Conservation (phyloP, 805 yeast genomes). For the Cyberlindnera petersonii region DNA sequence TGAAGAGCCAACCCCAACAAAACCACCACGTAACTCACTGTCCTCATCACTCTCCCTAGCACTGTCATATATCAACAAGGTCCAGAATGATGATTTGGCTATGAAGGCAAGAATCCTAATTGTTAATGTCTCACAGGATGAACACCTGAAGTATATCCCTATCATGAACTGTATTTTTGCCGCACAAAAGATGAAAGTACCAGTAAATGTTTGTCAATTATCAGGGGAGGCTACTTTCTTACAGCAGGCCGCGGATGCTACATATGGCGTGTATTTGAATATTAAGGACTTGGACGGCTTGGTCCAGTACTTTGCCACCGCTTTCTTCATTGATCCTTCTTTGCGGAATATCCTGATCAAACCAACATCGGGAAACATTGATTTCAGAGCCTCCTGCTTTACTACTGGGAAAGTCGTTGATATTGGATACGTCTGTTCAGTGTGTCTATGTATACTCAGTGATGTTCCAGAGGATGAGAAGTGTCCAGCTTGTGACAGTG, state of each 20-base stretch:
- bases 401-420: conserved; percentile 88
- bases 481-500: conserved; percentile 87
- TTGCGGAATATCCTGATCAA: conserved; percentile 70
- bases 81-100: conserved; percentile 35
- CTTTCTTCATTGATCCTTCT: conserved; percentile 83
- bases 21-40: conserved; percentile 45
- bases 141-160: conserved; percentile 79
- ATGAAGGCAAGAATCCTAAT: conserved; percentile 65
- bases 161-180: conserved; percentile 95
- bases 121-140: conserved; percentile 66
- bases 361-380: conserved; percentile 82
- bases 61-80: conserved; percentile 70
- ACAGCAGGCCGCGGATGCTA: conserved; percentile 95
- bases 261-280: conserved; percentile 80
- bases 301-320: conserved; percentile 76
- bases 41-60: conserved; percentile 83
- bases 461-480: conserved; percentile 57
- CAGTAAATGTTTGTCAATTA: conserved; percentile 87
- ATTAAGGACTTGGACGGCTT: conserved; percentile 70
- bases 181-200: conserved; percentile 86
- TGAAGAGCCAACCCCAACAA: conserved; percentile 23
- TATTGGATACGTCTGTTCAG: conserved; percentile 91
- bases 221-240: conserved; percentile 71
- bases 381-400: conserved; percentile 93
- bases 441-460: conserved; percentile 80